Evolutionary conservation across 768 basidiomycete species (phyloP), one percentile per base, ranked within the genome.

Genomic region (Crassisporium funariophilum): DNA sequence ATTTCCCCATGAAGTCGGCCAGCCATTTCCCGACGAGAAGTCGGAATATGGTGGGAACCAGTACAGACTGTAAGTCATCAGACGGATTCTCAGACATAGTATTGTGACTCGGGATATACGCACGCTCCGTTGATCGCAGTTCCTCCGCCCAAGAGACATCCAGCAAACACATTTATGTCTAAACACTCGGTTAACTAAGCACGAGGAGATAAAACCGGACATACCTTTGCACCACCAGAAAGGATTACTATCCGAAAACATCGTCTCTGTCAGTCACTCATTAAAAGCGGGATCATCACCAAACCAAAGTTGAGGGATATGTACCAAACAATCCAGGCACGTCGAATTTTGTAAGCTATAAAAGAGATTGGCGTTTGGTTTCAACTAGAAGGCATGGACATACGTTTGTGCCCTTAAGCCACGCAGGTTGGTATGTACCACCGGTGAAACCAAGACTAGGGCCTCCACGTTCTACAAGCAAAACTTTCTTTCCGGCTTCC

Each of bases 221-320:
- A 20, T 44, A 75, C 78, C 79, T 63, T 79, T 82, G 66, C 82
- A 85, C 80, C 80, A 85, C 76, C 77, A 85, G 64, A 71, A 84
- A 2, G 72, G 67, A 53, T 81, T 73, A 31, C 67, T 57, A 44
- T 82, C 80, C 12, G 74, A 70, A 66, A 85, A 85, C 78, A 83
- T 78, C 33, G 79, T 76, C 64, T 85, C 81, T 74, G 34, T 21
- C 37, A 22, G 22, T 13, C 12, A 4, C 22, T 48, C 15, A 49
- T 21, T 38, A 7, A 17, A 20, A 9, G 21, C 21, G 20, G 41
- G 4, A 17, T 20, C 23, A 16, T 38, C 5, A 17, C 27, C 12
- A 25, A 25, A 21, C n/a, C 4, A 1, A 23, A 19, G 23, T 1
- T 9, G 19, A 35, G 12, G n/a, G 15, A 15, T 11, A 40, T 58